Percentiles rank a stretch among this genome's conserved stretches.
These are phyloP conservation scores for Pseudocercospora vitis DNA, from an alignment of 2,329 filamentous ascomycete genomes.

Conservation along the genomic window DNA sequence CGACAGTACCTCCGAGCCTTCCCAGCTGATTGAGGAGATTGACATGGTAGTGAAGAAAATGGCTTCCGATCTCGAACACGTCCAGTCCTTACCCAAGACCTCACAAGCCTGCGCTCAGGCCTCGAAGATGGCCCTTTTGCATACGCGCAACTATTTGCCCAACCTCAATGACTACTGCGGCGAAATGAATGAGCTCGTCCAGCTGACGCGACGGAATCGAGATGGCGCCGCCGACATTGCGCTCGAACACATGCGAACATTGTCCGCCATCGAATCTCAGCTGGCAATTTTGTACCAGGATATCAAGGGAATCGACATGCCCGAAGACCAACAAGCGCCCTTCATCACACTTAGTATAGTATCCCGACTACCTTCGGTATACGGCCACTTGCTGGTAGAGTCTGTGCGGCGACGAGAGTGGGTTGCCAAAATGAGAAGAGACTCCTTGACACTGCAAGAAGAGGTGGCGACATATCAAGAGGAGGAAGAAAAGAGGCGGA, in stretches of 20 bases:
- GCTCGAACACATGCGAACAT: slow-evolving; percentile 74
- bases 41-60: slow-evolving; percentile 84
- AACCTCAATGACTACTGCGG: slow-evolving; percentile 57
- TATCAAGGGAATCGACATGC: slow-evolving; percentile 68
- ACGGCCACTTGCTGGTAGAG: slow-evolving; percentile 85
- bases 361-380: slow-evolving; percentile 81
- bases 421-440: slow-evolving; percentile 83
- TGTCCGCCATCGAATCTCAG: slow-evolving; percentile 75
- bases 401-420: slow-evolving; percentile 84
- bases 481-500: slow-evolving; percentile 83
- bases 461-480: slow-evolving; percentile 91
- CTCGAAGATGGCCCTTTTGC: slow-evolving; percentile 63
- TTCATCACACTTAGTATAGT: slow-evolving; percentile 80
- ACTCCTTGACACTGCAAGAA: slow-evolving; percentile 84
- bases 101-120: slow-evolving; percentile 63
- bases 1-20: slow-evolving; percentile 54
- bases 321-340: slow-evolving; percentile 72
- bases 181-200: slow-evolving; percentile 58
- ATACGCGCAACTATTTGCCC: slow-evolving; percentile 64
- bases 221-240: slow-evolving; percentile 67
- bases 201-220: slow-evolving; percentile 59
- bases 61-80: slow-evolving; percentile 77
- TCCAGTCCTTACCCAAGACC: slow-evolving; percentile 66
- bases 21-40: slow-evolving; percentile 76
- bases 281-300: slow-evolving; percentile 71